Evolutionary conservation across 2,329 filamentous ascomycete genomes (phyloP).

Genomic region (Penicillium sp.): DNA sequence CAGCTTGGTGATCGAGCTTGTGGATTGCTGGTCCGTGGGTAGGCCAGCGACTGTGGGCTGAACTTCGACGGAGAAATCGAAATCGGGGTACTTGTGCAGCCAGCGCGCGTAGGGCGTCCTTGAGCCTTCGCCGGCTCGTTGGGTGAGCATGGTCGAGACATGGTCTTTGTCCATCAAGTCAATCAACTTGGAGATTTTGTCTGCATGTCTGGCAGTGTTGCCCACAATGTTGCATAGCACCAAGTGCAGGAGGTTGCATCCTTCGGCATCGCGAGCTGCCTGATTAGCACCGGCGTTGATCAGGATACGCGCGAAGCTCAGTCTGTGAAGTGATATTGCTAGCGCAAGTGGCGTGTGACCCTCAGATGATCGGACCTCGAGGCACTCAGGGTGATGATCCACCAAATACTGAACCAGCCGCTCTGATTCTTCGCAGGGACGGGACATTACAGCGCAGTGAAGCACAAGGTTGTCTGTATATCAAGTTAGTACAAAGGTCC

Average conservation of each 20-base stretch:
- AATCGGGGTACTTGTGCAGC: constrained; percentile 37
- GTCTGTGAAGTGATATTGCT: constrained; percentile 56
- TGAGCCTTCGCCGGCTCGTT: constrained; percentile 32
- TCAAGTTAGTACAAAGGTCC: neutral
- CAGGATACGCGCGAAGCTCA: constrained; percentile 55
- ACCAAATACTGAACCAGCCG: constrained; percentile 67
- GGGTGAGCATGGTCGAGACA: constrained; percentile 32
- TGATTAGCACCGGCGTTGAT: constrained; percentile 71
- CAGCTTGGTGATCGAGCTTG: constrained; percentile 48
- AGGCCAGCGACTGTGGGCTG: constrained; percentile 29
- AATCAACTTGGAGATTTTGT: constrained; percentile 59
- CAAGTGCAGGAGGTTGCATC: constrained; percentile 70
- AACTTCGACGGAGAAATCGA: neutral
- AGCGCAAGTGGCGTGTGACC: constrained; percentile 66
- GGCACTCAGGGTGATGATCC: constrained; percentile 58
- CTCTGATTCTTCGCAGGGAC: constrained; percentile 45
- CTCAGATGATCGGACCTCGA: constrained; percentile 58
- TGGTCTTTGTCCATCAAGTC: constrained; percentile 61
- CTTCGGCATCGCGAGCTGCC: constrained; percentile 59
- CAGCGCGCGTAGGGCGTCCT: constrained; percentile 59
- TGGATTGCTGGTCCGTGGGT: neutral
- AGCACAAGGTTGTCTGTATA: constrained; percentile 55
- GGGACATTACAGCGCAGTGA: constrained; percentile 63
- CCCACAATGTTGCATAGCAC: constrained; percentile 41
- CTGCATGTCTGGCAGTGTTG: constrained; percentile 32